Conservation (phyloP, 495 filamentous ascomycete species). For the Bacidia rubella region DNA sequence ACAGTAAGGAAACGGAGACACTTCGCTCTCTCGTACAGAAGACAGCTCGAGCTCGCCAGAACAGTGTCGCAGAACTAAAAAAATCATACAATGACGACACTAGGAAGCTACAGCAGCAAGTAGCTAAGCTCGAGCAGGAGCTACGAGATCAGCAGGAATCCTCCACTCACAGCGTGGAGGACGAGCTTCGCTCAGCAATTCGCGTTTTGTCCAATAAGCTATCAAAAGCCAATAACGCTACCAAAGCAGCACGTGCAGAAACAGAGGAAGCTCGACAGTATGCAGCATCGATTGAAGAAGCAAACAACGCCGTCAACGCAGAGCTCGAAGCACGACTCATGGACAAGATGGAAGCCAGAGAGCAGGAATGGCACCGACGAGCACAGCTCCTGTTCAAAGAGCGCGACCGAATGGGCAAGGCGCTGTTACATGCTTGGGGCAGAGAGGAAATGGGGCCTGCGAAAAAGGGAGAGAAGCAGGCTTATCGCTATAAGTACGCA, state of each 20-base stretch:
- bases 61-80: constrained; percentile 24
- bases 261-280: constrained; percentile 10
- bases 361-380: constrained; percentile 38
- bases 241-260: constrained; percentile 5
- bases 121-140: constrained; percentile 3
- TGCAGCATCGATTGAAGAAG: not conserved
- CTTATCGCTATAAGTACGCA: constrained; percentile 34
- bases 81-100: constrained; percentile 9
- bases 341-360: constrained; percentile 32
- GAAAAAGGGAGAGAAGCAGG: constrained; percentile 24
- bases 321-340: constrained; percentile 26
- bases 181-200: constrained; percentile 29
- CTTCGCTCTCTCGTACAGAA: constrained; percentile 27
- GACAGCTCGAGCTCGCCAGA: constrained; percentile 24
- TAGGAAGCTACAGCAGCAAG: constrained; percentile 1
- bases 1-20: constrained; percentile 31
- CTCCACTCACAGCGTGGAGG: constrained; percentile 2
- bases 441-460: constrained; percentile 32
- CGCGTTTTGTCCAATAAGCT: constrained; percentile 19
- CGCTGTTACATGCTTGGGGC: constrained; percentile 35
- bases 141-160: not conserved
- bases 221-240: constrained; percentile 2
- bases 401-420: constrained; percentile 39
- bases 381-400: constrained; percentile 42
- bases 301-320: constrained; percentile 12